Base-by-base conservation (phyloP, 345 rosid genomes). In the Firmiana major region DNA sequence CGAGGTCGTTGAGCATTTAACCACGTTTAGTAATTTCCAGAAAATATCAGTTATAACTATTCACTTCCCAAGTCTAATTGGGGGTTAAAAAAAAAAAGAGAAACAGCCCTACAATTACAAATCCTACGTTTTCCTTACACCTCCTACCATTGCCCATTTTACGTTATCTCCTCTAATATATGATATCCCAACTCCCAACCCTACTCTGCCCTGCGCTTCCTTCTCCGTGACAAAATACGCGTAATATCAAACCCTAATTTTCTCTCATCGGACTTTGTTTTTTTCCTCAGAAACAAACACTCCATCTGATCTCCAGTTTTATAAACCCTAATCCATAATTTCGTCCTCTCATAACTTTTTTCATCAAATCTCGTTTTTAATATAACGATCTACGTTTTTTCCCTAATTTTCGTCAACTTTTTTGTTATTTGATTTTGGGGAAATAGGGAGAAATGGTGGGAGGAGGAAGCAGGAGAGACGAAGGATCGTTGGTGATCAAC, bases 391-490 rank as follows among this genome's bases (percentile, higher is more conserved):
- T 74, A 7, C 13, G 40, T 6, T 63, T 63, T 65, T 38, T 9
- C n/a, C 40, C 19, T 45, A 13, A 68, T 21, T 9, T 64, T 65
- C 10, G 16, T 51, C 76, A 10, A 73, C 53, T 9, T 28, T 22
- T 24, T 24, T 7, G 13, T 38, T 38, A 7, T 60, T 49, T 19
- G 46, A 53, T 63, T 45, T 22, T 24, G 15, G 22, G 59, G 65
- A 51, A 28, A 69, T 51, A 63, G 74, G 45, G 74, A 80, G 75
- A 76, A 76, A 81, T 87, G 84, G 88, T 80, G 80, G 88, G 80
- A 64, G 92, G 89, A 55, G 86, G 88, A 67, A 83, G 85, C 84
- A 83, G 79, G 82, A 84, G 87, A 83, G 85, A 79, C 16, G 90
- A 87, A 6, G 92, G 87, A 72, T 86, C 90, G 73, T 73, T 82